Evolutionary conservation across 2,329 filamentous ascomycete genomes (phyloP).

Genomic region (Achaetomium macrosporum): DNA sequence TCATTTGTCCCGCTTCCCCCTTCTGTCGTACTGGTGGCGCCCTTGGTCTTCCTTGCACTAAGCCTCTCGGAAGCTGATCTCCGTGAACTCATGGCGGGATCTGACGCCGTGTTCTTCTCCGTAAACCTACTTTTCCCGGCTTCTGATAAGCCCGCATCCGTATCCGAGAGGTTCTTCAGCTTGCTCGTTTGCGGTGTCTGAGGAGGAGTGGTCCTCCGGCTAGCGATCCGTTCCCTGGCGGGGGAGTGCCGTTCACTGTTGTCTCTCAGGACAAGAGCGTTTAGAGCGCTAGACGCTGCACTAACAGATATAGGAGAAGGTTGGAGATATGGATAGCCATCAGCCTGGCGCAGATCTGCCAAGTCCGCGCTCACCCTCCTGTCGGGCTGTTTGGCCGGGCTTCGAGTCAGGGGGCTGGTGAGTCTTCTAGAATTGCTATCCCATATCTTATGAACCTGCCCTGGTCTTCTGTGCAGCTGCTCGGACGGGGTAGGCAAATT

Average conservation of each 20-base stretch:
- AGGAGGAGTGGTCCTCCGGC: constrained; percentile 16
- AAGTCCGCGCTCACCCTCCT: constrained; percentile 28
- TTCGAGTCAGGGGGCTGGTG: constrained; percentile 35
- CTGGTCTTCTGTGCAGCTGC: constrained; percentile 27
- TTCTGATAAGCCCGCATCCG: constrained; percentile 3
- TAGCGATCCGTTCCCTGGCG: constrained; percentile 10
- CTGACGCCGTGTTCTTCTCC: constrained; percentile 13
- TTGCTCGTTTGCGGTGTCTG: constrained; percentile 16
- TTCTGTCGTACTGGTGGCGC: not conserved
- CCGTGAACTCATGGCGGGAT: constrained; percentile 16
- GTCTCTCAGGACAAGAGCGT: constrained; percentile 28
- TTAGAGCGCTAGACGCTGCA: constrained; percentile 51
- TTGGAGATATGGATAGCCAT: constrained; percentile 34
- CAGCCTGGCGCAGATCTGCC: constrained; percentile 33
- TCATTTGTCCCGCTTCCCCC: constrained; percentile 7
- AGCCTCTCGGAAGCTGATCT: constrained; percentile 6
- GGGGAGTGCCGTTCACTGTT: constrained; percentile 7
- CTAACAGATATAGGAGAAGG: constrained; percentile 48
- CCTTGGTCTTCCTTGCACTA: constrained; percentile 8
- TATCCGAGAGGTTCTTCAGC: constrained; percentile 10
- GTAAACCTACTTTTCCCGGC: not conserved
- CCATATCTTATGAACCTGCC: constrained; percentile 38
- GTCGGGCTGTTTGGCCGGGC: constrained; percentile 25
- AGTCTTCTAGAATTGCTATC: constrained; percentile 51
- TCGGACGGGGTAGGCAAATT: constrained; percentile 21